Base-by-base conservation (phyloP, 345 rosid genomes). In the Citrus inodora region DNA sequence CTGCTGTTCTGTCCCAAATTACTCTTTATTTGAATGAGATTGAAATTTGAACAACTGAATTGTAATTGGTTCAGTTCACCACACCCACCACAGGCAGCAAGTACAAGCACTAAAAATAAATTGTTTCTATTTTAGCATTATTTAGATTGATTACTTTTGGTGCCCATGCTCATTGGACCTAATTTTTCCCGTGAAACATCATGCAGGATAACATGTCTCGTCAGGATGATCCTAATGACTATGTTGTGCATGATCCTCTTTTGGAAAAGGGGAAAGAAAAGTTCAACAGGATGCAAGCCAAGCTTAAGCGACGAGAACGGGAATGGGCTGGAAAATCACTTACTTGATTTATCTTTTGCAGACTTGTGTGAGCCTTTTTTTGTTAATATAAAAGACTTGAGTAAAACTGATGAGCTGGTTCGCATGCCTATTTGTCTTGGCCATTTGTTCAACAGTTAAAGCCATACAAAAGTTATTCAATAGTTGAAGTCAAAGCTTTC, bases 321-420 rank as follows among this genome's bases (percentile, higher is more conserved):
- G 99, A 96, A 88, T 94, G 98, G 98, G 97, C 98, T 59, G 95
- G 99, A 48, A 89, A 84, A 75, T 92, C 98, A 82, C 98, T 96
- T 78, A 90, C 91, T 46, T 96, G 89, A 92, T 59, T 46, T 32
- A 6, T 62, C 32, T 17, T 32, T 17, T 27, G 13, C 48, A 28
- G 69, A 66, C 27, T 48, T 58, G 58, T 51, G 30, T 35, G 17
- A 77, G 46, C 58, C 8, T 53, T 53, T 51, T 51, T 21, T 72
- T 53, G 37, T 71, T 17, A 48, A 58, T n/a, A 21, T 71, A 40
- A 37, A 32, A n/a, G 60, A 59, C 73, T 22, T 22, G 32, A 37
- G 68, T 75, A 71, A 68, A 56, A 79, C 40, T 24, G 25, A 42
- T 76, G 66, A 1, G 60, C 79, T 59, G 35, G 38, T 40, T 79